Evolutionary conservation across 257 asterid species (phyloP), one percentile per base, ranked within the genome.

Genomic region (Avicennia marina): DNA sequence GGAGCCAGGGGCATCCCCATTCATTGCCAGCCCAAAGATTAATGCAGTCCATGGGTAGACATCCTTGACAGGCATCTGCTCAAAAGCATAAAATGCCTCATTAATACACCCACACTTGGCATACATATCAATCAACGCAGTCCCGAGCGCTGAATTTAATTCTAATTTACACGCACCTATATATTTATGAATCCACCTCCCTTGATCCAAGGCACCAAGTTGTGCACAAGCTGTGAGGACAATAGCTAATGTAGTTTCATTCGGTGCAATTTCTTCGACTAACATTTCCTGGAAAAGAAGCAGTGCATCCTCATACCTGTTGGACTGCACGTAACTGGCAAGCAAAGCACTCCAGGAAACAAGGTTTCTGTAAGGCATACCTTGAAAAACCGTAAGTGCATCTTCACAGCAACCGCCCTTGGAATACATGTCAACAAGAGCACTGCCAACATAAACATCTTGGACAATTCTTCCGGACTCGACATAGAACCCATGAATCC

Each of bases 341-440:
- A 82, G 62, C 61, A 78, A 47, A 42, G 80, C 76, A 39, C 65
- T 74, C 86, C 90, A 82, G 32, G 78, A 76, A 53, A 82, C 73
- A 24, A 64, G 40, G 39, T 82, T 79, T 59, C 53, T 71, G 61
- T 34, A 29, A 29, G 70, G 76, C 81, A 66, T 75, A 9, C 61
- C 71, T 8, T 15, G 64, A 24, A 82, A 78, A 39, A 64, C 79
- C 53, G 29, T 56, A 39, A 64, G 38, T 3, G 86, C 83, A 38
- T 78, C 83, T 11, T 73, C 70, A 16, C 72, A 70, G 26, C 44
- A 65, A 13, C 74, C 75, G 19, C 81, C 66, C 40, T 78, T 81
- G 33, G 66, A 64, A 60, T 81, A 81, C 89, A 81, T 81, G 65
- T 81, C 81, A 32, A 81, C 66, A 13, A 78, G 77, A 40, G 81